These are phyloP conservation scores for Earliella scabrosa DNA, from an alignment of 1,284 basidiomycete species.

Conservation along the genomic window DNA sequence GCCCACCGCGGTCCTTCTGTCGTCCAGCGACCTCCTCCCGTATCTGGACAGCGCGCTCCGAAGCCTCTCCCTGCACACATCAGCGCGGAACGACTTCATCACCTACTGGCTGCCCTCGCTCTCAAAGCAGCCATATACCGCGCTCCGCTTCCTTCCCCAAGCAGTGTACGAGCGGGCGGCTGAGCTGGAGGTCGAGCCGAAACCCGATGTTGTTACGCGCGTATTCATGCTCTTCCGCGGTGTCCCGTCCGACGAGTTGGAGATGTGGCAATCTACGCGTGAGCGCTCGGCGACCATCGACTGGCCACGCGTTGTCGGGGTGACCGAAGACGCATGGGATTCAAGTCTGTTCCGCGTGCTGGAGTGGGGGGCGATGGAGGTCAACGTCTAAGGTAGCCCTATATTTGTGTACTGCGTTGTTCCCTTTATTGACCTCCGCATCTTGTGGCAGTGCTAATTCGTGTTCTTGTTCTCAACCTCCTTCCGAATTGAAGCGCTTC, in stretches of 20 bases:
- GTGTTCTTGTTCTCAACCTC: too few species aligned
- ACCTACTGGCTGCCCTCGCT: slow-evolving; percentile 5
- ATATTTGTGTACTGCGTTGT: too few species aligned
- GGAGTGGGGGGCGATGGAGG: slow-evolving; percentile 46
- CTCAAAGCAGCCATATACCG: slow-evolving; percentile 1
- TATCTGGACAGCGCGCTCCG: neutral
- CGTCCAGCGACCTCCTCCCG: neutral
- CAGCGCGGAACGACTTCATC: slow-evolving; percentile 9
- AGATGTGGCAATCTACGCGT: slow-evolving; percentile 27
- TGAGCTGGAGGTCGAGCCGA: neutral
- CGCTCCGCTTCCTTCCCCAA: slow-evolving; percentile 5
- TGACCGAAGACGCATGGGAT: slow-evolving; percentile 27
- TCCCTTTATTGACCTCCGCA: too few species aligned
- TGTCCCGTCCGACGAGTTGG: slow-evolving; percentile 31
- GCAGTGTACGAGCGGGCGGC: slow-evolving; percentile 2
- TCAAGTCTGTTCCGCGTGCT: slow-evolving; percentile 35
- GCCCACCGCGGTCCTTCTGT: neutral
- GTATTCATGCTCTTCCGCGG: slow-evolving; percentile 52
- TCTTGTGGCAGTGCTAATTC: too few species aligned
- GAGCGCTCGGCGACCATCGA: slow-evolving; percentile 16
- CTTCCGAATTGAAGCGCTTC: too few species aligned
- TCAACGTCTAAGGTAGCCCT: too few species aligned
- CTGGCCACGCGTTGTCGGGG: slow-evolving; percentile 32
- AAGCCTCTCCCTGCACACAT: neutral
- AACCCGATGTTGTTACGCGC: slow-evolving; percentile 46